Conservation (phyloP, 78 protist genomes). For the Dictyostelium intermedium region DNA sequence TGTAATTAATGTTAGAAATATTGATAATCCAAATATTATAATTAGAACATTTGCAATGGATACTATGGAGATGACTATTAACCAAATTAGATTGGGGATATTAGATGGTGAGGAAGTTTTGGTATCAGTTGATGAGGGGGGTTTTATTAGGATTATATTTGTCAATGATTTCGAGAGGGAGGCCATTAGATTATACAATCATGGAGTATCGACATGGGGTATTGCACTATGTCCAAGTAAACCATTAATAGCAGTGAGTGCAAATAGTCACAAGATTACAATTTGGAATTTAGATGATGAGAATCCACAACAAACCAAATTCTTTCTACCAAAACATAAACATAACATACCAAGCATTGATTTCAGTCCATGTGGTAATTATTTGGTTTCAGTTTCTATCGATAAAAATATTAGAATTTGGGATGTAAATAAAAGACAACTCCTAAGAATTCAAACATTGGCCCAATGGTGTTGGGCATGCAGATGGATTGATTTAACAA, state of each 20-base stretch:
- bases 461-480: slow-evolving; percentile 77
- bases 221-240: slow-evolving; percentile 43
- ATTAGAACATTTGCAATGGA: not conserved
- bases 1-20: not conserved
- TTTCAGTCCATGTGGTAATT: slow-evolving; percentile 66
- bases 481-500: slow-evolving; percentile 35
- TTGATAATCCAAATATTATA: slow-evolving; percentile 5
- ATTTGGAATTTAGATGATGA: slow-evolving; percentile 29
- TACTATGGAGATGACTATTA: not conserved
- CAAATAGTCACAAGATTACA: slow-evolving; percentile 23
- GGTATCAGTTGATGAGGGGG: slow-evolving; percentile 59
- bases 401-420: slow-evolving; percentile 51
- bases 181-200: not conserved
- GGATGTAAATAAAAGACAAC: slow-evolving; percentile 31
- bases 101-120: slow-evolving; percentile 41
- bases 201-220: slow-evolving; percentile 60
- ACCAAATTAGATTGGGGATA: slow-evolving; percentile 54
- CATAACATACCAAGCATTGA: slow-evolving; percentile 59
- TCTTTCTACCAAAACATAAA: slow-evolving; percentile 9
- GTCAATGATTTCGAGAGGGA: slow-evolving; percentile 26
- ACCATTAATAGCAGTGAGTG: slow-evolving; percentile 52
- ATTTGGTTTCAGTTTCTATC: slow-evolving; percentile 26
- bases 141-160: slow-evolving; percentile 37
- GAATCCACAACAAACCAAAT: slow-evolving; percentile 21
- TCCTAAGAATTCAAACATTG: not conserved